Percentiles rank a stretch among this genome's conserved stretches.
Evolutionary conservation across 106 monocot genomes (phyloP).

Genomic region (Phalaenopsis aphrodite): DNA sequence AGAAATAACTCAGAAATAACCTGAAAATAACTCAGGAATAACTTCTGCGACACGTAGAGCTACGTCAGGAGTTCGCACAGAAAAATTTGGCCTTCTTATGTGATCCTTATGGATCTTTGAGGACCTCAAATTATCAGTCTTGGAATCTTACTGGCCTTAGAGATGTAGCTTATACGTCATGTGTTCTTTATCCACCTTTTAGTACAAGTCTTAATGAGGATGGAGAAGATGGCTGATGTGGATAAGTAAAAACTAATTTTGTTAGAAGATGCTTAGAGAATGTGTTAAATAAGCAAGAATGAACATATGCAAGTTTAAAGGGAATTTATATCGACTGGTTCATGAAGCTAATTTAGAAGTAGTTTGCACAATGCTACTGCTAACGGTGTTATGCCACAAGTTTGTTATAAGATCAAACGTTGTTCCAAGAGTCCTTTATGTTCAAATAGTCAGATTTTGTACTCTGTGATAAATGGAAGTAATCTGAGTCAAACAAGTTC

Average conservation of each 20-base stretch:
- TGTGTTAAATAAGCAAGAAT: background rate
- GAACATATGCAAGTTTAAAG: background rate
- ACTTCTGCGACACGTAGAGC: too few species aligned
- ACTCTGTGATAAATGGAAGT: background rate
- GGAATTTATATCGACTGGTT: background rate
- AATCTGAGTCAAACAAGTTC: background rate
- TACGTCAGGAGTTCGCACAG: too few species aligned
- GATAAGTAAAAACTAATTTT: background rate
- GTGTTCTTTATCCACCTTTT: background rate
- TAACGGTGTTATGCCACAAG: background rate
- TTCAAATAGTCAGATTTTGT: background rate
- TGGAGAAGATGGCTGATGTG: background rate
- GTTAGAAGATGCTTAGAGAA: background rate
- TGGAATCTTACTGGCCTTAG: background rate
- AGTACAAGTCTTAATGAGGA: background rate
- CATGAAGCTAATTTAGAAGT: background rate
- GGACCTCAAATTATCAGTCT: background rate
- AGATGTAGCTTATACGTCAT: background rate
- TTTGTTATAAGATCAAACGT: background rate
- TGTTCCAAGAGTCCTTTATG: background rate
- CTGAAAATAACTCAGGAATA: too few species aligned
- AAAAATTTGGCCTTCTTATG: background rate
- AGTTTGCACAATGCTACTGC: background rate
- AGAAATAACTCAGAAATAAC: too few species aligned
- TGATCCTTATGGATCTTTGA: background rate